Evolutionary conservation across 75 land plant genomes (phyloP), one percentile per base, ranked within the genome.

Genomic region (Adiantum capillusveneris): DNA sequence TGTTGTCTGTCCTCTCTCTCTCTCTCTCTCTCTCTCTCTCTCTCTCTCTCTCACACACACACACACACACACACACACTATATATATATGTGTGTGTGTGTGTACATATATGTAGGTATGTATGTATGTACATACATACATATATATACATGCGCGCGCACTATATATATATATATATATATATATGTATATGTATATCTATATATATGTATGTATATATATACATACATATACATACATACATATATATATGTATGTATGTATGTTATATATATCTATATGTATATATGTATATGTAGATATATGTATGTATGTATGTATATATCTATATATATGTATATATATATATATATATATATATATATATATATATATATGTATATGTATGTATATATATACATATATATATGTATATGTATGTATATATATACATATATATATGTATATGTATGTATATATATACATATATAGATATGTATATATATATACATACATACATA

Each of bases 1-100:
- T 21, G 6, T 21, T 12, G 3, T 6, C 11, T 11, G 6, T 11
- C 25, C 52, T 50, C 52, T 12, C 52, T 50, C 52, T 12, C 52
- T 50, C 52, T 12, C 52, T 50, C 11, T 12, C 52, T 50, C 52
- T 50, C 52, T 50, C 52, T 50, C 52, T 50, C 52, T 50, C 52
- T 50, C 52, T 50, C 52, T 50, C 52, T 50, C 52, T 50, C 52
- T 50, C 52, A 5, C 11, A 5, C 11, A 21, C 52, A 21, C 52
- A 34, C 37, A 34, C 37, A 34, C 37, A 34, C 37, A 34, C 37
- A 34, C 37, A 34, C 37, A 34, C 37, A 34, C 37, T 12, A 20
- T 12, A 20, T 12, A 20, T 12, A 20, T 12, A 20, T 12, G 7
- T 12, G 11, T 12, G 11, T 12, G 11, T 12, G 11, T 12, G 11